phyloP scores from a whole-genome alignment of 805 yeast genomes.

The Pichia eremophila region DNA sequence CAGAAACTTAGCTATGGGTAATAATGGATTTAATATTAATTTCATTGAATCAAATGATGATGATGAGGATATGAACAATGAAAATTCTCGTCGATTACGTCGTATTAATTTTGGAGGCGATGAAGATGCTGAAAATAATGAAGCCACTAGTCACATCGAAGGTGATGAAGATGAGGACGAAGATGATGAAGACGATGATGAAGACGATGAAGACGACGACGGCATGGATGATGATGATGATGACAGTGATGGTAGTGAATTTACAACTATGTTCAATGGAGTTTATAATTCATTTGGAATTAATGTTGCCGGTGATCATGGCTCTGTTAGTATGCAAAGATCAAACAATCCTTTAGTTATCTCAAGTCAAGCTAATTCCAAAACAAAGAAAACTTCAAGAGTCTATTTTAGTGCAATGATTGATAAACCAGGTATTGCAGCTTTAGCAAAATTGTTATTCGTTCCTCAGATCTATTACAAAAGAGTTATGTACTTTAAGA shows the following conservation, averaged over 20 bases:
- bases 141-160: too few relatives aligned
- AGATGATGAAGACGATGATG: constrained; percentile 7
- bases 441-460: constrained; percentile 61
- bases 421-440: constrained; percentile 67
- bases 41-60: constrained; percentile 16
- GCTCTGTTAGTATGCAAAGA: constrained; percentile 5
- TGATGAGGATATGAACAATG: too few relatives aligned
- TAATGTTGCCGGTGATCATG: neutral
- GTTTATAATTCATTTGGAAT: too few relatives aligned
- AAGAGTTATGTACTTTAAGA: constrained; percentile 54
- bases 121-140: neutral
- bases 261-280: too few relatives aligned
- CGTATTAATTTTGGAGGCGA: constrained; percentile 11
- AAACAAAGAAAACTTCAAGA: constrained; percentile 25
- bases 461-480: constrained; percentile 58
- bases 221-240: constrained; percentile 16
- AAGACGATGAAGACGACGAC: constrained; percentile 14
- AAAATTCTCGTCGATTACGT: too few relatives aligned
- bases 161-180: constrained; percentile 9
- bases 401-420: constrained; percentile 54
- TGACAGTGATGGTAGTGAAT: constrained; percentile 5
- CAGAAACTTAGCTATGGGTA: constrained; percentile 3
- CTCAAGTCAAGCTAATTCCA: neutral
- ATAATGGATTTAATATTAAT: constrained; percentile 7
- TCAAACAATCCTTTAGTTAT: neutral